phyloP scores from a whole-genome alignment of 305 asterid genomes.

The Fraxinus baroniana region DNA sequence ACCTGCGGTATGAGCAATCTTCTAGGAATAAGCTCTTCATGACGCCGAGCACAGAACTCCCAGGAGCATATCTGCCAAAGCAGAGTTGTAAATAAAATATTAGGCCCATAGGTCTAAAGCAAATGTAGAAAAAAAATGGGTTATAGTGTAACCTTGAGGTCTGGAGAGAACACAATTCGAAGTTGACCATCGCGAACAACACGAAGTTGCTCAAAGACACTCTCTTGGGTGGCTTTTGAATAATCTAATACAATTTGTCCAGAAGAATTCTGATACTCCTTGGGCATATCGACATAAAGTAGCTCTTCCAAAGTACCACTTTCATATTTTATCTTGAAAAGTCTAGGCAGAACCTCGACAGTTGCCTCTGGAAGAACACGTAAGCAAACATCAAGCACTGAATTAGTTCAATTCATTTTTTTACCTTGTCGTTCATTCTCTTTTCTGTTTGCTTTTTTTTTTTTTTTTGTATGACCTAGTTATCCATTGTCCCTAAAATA shows the following conservation, averaged over 20 bases:
- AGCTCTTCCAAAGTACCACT: conserved; percentile 42
- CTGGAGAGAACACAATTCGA: conserved; percentile 45
- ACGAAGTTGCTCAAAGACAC: conserved; percentile 43
- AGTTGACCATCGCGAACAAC: conserved; percentile 53
- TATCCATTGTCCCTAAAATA: too few species aligned
- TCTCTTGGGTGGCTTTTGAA: conserved; percentile 48
- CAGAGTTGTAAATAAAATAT: neutral
- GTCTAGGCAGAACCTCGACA: conserved; percentile 46
- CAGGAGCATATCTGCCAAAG: conserved; percentile 44
- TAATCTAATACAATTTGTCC: conserved; percentile 47
- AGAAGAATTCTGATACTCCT: conserved; percentile 38
- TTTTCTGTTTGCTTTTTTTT: neutral
- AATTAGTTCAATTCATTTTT: neutral
- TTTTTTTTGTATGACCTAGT: too few species aligned
- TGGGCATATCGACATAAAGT: conserved; percentile 37
- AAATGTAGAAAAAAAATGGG: neutral
- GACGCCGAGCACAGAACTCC: conserved; percentile 57
- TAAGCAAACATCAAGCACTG: neutral
- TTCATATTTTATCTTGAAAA: conserved; percentile 46
- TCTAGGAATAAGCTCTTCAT: conserved; percentile 45
- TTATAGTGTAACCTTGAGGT: conserved; percentile 41
- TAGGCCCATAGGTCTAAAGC: neutral
- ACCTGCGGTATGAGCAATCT: conserved; percentile 51
- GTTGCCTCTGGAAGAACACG: conserved; percentile 39
- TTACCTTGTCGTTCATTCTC: neutral